Base-by-base conservation (phyloP, 192 early-diverging fungal species). In the Coemansia sp. region DNA sequence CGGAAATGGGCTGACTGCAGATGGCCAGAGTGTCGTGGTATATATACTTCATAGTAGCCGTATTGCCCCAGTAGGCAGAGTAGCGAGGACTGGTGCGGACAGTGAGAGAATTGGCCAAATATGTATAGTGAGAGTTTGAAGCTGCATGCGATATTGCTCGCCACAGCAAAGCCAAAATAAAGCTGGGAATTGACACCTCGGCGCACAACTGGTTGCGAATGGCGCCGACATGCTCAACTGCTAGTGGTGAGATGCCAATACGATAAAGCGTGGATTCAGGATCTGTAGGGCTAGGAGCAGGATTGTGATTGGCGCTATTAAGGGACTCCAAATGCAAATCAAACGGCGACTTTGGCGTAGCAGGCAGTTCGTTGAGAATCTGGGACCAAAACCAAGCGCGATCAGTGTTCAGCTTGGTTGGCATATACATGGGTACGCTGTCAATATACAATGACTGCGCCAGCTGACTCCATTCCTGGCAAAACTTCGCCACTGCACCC, bases 151-250 rank as follows among this genome's bases (percentile, higher is more conserved):
- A 29, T 15, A 44, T 27, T 25, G 30, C 17, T 27, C 32, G 53
- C 60, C 67, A 70, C 19, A 70, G 42, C 1, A 42, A 20, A 1
- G 67, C 67, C 3, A 55, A 45, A 7, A 70, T 42, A 35, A 70
- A 25, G 28, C 31, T 49, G 23, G 50, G 50, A n/a, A 70, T 45
- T 3, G 60, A 58, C 11, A 52, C 41, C 5, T 27, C 48, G 0
- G 39, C 53, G 15, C 44, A 60, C 6, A 48, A 5, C 0, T 3
- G 21, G 19, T 46, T 34, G n/a, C 56, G 40, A 6, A 31, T 9
- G 1, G 5, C 7, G 10, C 42, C 44, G 9, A 65, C 17, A 3
- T 22, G 19, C 0, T 11, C 36, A 14, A 61, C 11, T 0, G 47
- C 39, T 1, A 23, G 21, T 0, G 28, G 12, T 2, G 59, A 36